These are phyloP conservation scores for Apiotrichum akiyoshidainum DNA, from an alignment of 1,284 basidiomycete genomes.

Conservation along the genomic window DNA sequence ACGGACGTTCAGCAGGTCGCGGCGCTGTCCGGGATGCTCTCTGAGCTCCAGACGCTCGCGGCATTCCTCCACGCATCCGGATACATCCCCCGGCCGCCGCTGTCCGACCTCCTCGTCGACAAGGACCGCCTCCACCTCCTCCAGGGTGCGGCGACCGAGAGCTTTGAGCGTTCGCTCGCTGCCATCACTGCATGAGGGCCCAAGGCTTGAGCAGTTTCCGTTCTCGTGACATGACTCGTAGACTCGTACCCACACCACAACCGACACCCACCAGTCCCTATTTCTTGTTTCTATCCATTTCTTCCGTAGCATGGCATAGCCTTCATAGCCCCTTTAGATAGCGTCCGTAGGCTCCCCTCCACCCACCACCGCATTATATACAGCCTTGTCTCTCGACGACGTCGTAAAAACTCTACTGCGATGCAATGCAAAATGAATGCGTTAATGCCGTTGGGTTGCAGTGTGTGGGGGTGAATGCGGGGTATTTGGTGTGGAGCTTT, in stretches of 20 bases:
- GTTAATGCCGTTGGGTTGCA: too few relatives aligned
- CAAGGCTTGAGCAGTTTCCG: background rate
- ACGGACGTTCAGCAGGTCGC: conserved; percentile 40
- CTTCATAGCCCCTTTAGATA: background rate
- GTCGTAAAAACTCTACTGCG: too few relatives aligned
- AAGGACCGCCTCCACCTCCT: conserved; percentile 45
- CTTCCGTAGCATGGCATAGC: background rate
- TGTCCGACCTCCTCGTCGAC: conserved; percentile 37
- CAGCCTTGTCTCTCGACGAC: too few relatives aligned
- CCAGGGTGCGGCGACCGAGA: conserved; percentile 39
- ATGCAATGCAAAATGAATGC: background rate
- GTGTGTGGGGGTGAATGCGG: too few relatives aligned
- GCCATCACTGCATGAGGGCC: conserved; percentile 15
- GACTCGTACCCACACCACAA: background rate
- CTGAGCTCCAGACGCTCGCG: conserved; percentile 34
- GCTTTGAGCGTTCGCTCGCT: conserved; percentile 30
- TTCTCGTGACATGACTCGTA: too few relatives aligned
- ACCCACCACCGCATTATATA: background rate
- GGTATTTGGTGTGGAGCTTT: too few relatives aligned
- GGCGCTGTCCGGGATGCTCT: conserved; percentile 41
- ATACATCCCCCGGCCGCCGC: conserved; percentile 34
- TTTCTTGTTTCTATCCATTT: background rate
- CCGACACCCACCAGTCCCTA: background rate
- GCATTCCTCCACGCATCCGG: conserved; percentile 28
- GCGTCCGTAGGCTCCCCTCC: background rate